Percentiles rank a stretch among this genome's conserved stretches.
phyloP scores from a whole-genome alignment of 2,329 filamentous ascomycete genomes.

The Trichoderma arundinaceum region DNA sequence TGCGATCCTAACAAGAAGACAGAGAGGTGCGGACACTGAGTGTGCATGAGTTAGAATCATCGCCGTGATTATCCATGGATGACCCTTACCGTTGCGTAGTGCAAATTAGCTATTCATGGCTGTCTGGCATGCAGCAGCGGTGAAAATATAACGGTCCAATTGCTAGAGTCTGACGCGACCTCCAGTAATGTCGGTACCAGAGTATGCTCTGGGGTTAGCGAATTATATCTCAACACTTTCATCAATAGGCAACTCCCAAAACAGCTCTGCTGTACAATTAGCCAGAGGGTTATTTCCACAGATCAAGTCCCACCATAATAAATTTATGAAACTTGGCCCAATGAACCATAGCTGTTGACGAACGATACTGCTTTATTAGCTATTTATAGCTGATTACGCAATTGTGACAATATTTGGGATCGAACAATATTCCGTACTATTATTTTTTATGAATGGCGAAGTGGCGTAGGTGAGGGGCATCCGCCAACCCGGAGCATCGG shows the following conservation, averaged over 20 bases:
- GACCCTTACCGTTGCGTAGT: not conserved
- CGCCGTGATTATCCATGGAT: not conserved
- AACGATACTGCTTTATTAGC: not conserved
- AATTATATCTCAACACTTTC: not conserved
- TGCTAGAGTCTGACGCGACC: not conserved
- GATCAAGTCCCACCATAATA: not conserved
- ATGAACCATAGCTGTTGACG: not conserved
- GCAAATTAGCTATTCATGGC: too few species aligned
- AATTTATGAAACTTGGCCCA: not conserved
- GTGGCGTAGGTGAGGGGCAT: not conserved
- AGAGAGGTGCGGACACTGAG: not conserved
- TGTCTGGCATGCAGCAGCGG: not conserved
- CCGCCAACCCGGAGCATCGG: not conserved
- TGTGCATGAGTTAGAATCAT: not conserved
- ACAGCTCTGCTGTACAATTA: not conserved
- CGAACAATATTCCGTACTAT: not conserved
- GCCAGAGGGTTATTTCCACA: not conserved
- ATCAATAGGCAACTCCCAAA: not conserved
- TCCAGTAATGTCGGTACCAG: too few species aligned
- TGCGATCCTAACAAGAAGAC: too few species aligned
- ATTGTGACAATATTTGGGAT: not conserved
- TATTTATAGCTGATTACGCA: not conserved
- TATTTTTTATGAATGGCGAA: too few species aligned
- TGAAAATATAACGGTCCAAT: not conserved
- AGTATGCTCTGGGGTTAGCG: not conserved